These are phyloP conservation scores for Botrytis byssoidea DNA, from an alignment of 2,329 filamentous ascomycete species.

Conservation along the genomic window DNA sequence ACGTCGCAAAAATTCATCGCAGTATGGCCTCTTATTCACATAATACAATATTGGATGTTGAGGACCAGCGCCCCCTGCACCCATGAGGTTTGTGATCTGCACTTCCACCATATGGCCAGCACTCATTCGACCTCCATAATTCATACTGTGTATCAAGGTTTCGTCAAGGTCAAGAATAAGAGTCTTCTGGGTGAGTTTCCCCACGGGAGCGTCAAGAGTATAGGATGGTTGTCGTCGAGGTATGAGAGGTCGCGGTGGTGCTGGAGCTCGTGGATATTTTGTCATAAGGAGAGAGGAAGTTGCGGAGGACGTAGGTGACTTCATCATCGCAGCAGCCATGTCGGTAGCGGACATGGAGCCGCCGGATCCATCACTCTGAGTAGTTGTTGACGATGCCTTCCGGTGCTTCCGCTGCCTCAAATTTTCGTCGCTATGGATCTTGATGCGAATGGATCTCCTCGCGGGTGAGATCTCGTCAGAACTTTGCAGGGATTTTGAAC, in stretches of 20 bases:
- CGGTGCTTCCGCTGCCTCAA: constrained; percentile 70
- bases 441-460: constrained; percentile 84
- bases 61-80: constrained; percentile 69
- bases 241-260: constrained; percentile 85
- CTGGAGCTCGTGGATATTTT: constrained; percentile 85
- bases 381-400: constrained; percentile 52
- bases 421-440: constrained; percentile 78
- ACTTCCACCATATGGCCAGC: constrained; percentile 99
- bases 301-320: constrained; percentile 86
- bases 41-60: constrained; percentile 98
- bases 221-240: constrained; percentile 89
- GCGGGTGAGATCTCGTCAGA: constrained; percentile 65
- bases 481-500: constrained; percentile 60
- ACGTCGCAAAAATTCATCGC: constrained; percentile 91
- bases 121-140: constrained; percentile 92
- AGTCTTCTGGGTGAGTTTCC: constrained; percentile 75
- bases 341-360: constrained; percentile 36
- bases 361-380: constrained; percentile 44
- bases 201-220: constrained; percentile 53
- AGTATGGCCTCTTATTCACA: constrained; percentile 95
- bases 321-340: constrained; percentile 74
- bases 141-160: constrained; percentile 96
- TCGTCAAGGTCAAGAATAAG: constrained; percentile 94
- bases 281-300: constrained; percentile 64
- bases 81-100: constrained; percentile 72